Conservation (phyloP, 108 stramenopile species). For the Skeletonema potamos region DNA sequence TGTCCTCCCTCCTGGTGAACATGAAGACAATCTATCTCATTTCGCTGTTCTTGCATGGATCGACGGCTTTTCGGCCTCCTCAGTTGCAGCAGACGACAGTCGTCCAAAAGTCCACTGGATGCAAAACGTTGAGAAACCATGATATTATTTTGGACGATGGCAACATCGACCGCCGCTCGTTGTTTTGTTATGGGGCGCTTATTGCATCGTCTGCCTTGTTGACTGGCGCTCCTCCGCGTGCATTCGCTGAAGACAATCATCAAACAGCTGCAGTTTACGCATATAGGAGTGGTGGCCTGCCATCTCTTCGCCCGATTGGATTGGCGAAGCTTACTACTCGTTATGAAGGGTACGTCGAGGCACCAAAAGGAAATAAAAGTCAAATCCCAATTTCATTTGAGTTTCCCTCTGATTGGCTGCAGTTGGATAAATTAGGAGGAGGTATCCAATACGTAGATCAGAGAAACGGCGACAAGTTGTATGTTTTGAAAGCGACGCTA, state of each 20-base stretch:
- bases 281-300: slow-evolving; percentile 20
- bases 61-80: not conserved
- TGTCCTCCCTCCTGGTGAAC: too few relatives aligned
- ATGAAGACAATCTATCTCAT: not conserved
- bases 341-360: slow-evolving; percentile 30
- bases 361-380: slow-evolving; percentile 10
- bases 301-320: slow-evolving; percentile 20
- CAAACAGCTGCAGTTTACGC: slow-evolving; percentile 19
- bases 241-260: not conserved
- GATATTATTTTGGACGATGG: not conserved
- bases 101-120: not conserved
- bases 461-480: slow-evolving; percentile 77
- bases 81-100: not conserved
- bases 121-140: not conserved
- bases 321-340: slow-evolving; percentile 17
- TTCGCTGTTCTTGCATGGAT: not conserved
- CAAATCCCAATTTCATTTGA: slow-evolving; percentile 30
- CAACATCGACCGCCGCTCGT: not conserved
- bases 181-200: not conserved
- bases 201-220: not conserved
- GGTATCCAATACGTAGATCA: slow-evolving; percentile 82
- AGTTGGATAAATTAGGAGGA: slow-evolving; percentile 63
- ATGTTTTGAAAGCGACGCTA: slow-evolving; percentile 58
- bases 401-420: slow-evolving; percentile 82
- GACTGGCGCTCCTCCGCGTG: not conserved